These are phyloP conservation scores for Globisporangium ultimum DNA, from an alignment of 352 stramenopile species.

Conservation along the genomic window DNA sequence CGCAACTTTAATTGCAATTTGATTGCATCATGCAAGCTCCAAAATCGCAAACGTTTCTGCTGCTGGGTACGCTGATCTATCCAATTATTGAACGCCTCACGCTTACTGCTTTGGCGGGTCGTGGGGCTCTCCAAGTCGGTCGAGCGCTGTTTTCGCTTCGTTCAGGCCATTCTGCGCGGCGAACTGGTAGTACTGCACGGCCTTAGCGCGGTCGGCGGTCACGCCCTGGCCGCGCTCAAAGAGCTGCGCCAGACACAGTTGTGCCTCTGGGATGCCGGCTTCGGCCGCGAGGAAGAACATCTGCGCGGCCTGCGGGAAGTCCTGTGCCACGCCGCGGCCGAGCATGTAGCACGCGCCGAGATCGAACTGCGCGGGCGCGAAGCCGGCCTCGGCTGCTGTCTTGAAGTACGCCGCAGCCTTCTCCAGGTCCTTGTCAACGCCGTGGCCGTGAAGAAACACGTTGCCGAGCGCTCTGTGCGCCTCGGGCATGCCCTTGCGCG, in stretches of 20 bases:
- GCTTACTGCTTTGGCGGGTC: conserved; percentile 15
- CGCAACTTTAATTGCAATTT: too few species aligned
- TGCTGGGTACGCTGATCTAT: not conserved
- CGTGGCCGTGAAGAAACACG: conserved; percentile 40
- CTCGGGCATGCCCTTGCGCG: conserved; percentile 63
- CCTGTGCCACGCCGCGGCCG: conserved; percentile 53
- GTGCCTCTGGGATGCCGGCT: conserved; percentile 52
- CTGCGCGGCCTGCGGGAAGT: conserved; percentile 53
- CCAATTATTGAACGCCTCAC: not conserved
- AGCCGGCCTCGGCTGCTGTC: conserved; percentile 53
- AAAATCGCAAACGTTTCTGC: too few species aligned
- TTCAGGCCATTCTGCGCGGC: conserved; percentile 51
- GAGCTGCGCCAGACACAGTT: conserved; percentile 74
- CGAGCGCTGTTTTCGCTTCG: conserved; percentile 48
- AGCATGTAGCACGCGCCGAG: conserved; percentile 79
- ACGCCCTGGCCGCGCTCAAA: conserved; percentile 65
- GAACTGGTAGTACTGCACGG: conserved; percentile 73
- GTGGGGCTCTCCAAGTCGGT: conserved; percentile 46
- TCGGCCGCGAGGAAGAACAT: conserved; percentile 74
- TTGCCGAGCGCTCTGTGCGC: conserved; percentile 61
- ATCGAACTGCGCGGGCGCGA: conserved; percentile 70
- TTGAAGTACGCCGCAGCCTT: conserved; percentile 56
- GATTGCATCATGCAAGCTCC: too few species aligned
- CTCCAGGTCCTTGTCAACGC: conserved; percentile 22
- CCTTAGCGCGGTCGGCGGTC: conserved; percentile 44